phyloP scores from a whole-genome alignment of 768 basidiomycete species.

The Pulveroboletus sp. region DNA sequence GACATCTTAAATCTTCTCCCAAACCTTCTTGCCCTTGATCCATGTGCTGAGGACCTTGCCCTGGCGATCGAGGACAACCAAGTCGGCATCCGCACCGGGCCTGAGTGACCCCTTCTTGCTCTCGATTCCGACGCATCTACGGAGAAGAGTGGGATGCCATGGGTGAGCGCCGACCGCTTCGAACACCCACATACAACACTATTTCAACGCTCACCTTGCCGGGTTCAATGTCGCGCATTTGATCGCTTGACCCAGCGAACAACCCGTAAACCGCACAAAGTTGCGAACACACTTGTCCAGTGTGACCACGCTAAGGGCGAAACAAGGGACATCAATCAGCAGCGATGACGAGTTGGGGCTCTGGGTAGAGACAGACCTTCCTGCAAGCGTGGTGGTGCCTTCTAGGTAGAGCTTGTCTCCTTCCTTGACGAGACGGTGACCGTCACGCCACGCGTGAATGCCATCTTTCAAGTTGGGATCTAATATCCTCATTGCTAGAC shows the following conservation, averaged over 20 bases:
- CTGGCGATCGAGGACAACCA: constrained; percentile 66
- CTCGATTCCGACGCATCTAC: constrained; percentile 73
- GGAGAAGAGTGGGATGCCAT: not conserved
- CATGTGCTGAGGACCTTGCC: constrained; percentile 69
- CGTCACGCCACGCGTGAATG: constrained; percentile 83
- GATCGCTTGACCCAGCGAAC: constrained; percentile 78
- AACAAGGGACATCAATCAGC: not conserved
- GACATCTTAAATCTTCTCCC: constrained; percentile 37
- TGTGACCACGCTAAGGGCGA: constrained; percentile 58
- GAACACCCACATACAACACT: not conserved
- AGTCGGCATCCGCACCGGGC: constrained; percentile 82
- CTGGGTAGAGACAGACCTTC: constrained; percentile 49
- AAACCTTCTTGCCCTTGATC: constrained; percentile 73
- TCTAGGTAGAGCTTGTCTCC: constrained; percentile 78
- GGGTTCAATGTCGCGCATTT: constrained; percentile 84
- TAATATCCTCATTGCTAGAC: constrained; percentile 73
- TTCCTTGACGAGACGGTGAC: constrained; percentile 72
- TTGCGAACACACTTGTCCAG: constrained; percentile 84
- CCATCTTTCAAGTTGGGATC: constrained; percentile 84
- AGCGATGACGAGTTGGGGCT: not conserved
- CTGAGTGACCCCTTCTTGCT: constrained; percentile 75
- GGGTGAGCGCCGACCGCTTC: not conserved
- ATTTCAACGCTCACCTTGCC: constrained; percentile 50
- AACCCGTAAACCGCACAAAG: constrained; percentile 78
- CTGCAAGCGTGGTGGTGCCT: constrained; percentile 84